phyloP scores from a whole-genome alignment of 2,329 filamentous ascomycete species.

The Fusarium begoniae region DNA sequence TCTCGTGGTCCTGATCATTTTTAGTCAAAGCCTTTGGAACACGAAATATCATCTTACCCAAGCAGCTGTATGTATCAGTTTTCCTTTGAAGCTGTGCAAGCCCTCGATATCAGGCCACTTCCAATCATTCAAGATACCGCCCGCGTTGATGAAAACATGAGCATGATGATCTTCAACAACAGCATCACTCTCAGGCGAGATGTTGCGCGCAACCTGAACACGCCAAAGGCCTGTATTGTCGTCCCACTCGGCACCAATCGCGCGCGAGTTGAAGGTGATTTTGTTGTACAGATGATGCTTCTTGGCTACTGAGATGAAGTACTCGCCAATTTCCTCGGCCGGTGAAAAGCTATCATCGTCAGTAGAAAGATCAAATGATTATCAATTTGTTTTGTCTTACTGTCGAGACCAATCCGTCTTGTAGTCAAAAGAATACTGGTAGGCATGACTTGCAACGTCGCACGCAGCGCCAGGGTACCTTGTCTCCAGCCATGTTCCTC shows the following conservation, averaged over 20 bases:
- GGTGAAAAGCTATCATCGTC: background rate
- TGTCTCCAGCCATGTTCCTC: constrained; percentile 13
- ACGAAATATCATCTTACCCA: background rate
- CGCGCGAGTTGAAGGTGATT: background rate
- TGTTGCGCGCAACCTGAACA: background rate
- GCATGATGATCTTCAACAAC: background rate
- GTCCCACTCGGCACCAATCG: background rate
- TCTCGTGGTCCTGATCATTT: background rate
- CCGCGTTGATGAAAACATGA: constrained; percentile 7
- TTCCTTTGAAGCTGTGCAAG: background rate
- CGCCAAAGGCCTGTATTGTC: background rate
- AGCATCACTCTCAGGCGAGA: background rate
- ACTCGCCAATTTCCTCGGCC: constrained; percentile 3
- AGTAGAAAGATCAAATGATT: background rate
- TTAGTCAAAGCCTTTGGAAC: background rate
- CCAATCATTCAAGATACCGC: constrained; percentile 13
- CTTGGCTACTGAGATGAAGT: constrained; percentile 7
- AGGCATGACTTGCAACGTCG: constrained; percentile 7
- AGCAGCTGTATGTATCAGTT: background rate
- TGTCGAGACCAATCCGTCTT: constrained; percentile 1
- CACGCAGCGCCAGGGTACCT: constrained; percentile 12
- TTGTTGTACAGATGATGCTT: background rate
- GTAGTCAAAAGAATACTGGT: background rate
- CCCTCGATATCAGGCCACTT: constrained; percentile 12
- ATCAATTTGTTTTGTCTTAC: background rate